Evolutionary conservation across 306 rosid genomes (phyloP).

Genomic region (Trichosanthes cucumerina): DNA sequence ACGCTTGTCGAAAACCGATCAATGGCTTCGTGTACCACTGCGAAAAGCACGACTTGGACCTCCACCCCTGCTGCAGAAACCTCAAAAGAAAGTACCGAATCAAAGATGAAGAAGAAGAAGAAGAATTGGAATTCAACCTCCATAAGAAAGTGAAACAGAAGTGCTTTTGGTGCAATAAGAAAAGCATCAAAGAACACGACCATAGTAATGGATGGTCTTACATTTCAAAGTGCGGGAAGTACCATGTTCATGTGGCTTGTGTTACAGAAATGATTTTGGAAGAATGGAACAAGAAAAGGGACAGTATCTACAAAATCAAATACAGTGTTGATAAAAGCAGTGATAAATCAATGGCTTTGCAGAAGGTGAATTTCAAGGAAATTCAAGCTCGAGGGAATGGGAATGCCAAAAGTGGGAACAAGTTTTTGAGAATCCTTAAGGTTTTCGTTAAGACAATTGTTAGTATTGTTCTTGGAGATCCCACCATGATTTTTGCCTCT

Average conservation of each 20-base stretch:
- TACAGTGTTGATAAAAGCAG: not conserved
- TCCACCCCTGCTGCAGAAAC: not conserved
- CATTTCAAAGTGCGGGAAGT: not conserved
- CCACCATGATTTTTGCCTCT: not conserved
- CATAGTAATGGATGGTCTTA: conserved; percentile 12
- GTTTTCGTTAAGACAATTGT: not conserved
- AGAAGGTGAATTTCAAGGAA: not conserved
- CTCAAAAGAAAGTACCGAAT: not conserved
- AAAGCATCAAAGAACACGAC: not conserved
- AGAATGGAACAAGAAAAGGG: not conserved
- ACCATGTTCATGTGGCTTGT: conserved; percentile 13
- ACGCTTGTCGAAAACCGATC: not conserved
- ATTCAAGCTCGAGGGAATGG: not conserved
- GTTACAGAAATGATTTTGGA: not conserved
- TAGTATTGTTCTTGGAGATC: conserved; percentile 8
- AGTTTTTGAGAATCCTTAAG: not conserved
- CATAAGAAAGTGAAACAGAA: not conserved
- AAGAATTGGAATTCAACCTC: not conserved
- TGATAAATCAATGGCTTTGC: not conserved
- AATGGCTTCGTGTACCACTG: not conserved
- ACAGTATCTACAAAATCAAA: not conserved
- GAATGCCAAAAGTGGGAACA: not conserved
- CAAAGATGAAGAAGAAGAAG: not conserved
- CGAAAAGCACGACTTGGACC: not conserved
- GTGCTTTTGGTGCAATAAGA: conserved; percentile 4